These are phyloP conservation scores for Solanum sitiens DNA, from an alignment of 257 asterid genomes.

Conservation along the genomic window DNA sequence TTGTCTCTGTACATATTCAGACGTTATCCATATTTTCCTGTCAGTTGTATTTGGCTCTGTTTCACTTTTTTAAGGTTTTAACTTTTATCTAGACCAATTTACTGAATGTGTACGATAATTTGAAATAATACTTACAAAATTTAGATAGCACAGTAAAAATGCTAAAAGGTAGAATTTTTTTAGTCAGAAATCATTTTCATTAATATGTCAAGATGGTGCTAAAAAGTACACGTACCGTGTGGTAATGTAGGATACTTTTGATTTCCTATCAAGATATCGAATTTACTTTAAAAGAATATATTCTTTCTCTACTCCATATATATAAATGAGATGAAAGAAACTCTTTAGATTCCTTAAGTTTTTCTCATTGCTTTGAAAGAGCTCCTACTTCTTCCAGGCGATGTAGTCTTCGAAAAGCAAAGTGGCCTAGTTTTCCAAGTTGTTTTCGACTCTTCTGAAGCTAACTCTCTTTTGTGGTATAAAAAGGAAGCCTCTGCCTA, in stretches of 20 bases:
- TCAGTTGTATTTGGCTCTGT: not conserved
- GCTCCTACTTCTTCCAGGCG: not conserved
- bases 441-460: not conserved
- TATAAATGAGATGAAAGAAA: not conserved
- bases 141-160: not conserved
- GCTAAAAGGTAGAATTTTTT: not conserved
- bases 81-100: not conserved
- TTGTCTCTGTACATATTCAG: not conserved
- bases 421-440: not conserved
- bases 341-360: not conserved
- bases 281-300: not conserved
- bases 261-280: not conserved
- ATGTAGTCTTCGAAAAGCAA: not conserved
- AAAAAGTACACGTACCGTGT: not conserved
- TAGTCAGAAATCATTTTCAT: not conserved
- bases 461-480: not conserved
- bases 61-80: not conserved
- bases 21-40: not conserved
- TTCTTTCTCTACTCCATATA: not conserved
- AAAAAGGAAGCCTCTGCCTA: not conserved
- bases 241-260: not conserved
- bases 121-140: not conserved
- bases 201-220: not conserved
- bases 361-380: not conserved
- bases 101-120: not conserved